Percentiles rank a stretch among this genome's conserved stretches.
phyloP scores from a whole-genome alignment of 148 eudicot species.

The Oxyria digyna region DNA sequence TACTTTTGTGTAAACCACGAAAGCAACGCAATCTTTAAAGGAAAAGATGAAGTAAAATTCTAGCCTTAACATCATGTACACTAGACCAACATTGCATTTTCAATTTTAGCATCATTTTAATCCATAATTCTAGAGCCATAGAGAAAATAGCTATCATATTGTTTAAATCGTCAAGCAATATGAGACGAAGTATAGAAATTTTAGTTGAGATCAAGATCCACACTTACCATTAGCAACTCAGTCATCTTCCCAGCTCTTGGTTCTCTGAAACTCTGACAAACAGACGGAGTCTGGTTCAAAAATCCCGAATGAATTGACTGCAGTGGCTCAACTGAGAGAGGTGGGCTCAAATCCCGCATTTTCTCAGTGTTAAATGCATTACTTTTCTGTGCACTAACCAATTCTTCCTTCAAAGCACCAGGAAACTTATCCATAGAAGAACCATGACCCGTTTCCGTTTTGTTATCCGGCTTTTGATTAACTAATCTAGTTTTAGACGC shows the following conservation, averaged over 20 bases:
- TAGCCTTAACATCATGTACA: not conserved
- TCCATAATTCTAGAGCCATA: not conserved
- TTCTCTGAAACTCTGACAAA: conserved; percentile 22
- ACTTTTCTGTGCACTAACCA: not conserved
- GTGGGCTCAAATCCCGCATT: conserved; percentile 35
- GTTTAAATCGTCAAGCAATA: not conserved
- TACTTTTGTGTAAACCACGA: too few species aligned
- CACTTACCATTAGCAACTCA: conserved; percentile 62
- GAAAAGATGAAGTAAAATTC: not conserved
- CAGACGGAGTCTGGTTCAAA: conserved; percentile 18
- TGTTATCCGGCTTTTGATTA: not conserved
- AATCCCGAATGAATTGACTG: conserved; percentile 30
- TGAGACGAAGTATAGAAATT: not conserved
- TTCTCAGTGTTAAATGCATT: conserved; percentile 19
- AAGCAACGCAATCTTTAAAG: not conserved
- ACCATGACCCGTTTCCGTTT: conserved; percentile 20
- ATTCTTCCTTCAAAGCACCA: conserved; percentile 1
- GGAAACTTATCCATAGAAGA: conserved; percentile 12
- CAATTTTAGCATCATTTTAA: not conserved
- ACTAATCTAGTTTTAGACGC: conserved; percentile 19
- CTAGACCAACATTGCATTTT: not conserved
- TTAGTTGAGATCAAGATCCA: conserved; percentile 1
- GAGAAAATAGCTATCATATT: not conserved
- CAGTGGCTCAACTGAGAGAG: conserved; percentile 40
- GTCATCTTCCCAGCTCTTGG: conserved; percentile 77